These are phyloP conservation scores for Lobosporangium transversale DNA, from an alignment of 192 early-diverging fungal genomes.

Conservation along the genomic window DNA sequence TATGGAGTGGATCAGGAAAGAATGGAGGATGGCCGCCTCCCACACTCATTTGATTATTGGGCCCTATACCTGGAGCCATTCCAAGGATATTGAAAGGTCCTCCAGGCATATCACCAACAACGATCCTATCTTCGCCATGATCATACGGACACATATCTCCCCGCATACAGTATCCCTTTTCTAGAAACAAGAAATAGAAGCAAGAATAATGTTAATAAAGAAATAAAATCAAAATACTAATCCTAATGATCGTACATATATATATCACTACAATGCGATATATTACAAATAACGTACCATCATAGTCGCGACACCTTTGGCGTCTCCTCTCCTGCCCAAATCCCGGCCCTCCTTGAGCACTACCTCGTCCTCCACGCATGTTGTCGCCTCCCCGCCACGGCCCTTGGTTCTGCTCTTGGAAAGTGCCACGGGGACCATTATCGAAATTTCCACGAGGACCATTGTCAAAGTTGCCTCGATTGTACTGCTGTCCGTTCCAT, in stretches of 20 bases:
- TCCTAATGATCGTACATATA: too few relatives aligned
- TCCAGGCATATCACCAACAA: conserved; percentile 65
- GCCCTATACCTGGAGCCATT: conserved; percentile 38
- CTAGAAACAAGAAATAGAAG: conserved; percentile 49
- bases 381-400: conserved; percentile 51
- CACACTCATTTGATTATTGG: conserved; percentile 49
- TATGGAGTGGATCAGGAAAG: conserved; percentile 48
- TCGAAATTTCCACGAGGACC: conserved; percentile 2
- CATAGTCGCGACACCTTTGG: conserved; percentile 77
- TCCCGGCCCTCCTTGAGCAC: conserved; percentile 40
- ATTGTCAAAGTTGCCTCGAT: too few relatives aligned
- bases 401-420: conserved; percentile 39
- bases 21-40: conserved; percentile 52
- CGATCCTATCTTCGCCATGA: conserved; percentile 76
- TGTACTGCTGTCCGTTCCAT: conserved; percentile 26
- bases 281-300: conserved; percentile 60
- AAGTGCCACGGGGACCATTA: conserved; percentile 7
- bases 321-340: conserved; percentile 49
- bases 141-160: conserved; percentile 85
- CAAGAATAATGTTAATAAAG: too few relatives aligned
- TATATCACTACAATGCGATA: not conserved
- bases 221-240: too few relatives aligned
- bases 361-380: conserved; percentile 56
- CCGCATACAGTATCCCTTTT: conserved; percentile 81
- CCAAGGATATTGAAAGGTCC: conserved; percentile 53